Base-by-base conservation (phyloP, 2,329 filamentous ascomycete genomes). In the Arthroderma sp. region DNA sequence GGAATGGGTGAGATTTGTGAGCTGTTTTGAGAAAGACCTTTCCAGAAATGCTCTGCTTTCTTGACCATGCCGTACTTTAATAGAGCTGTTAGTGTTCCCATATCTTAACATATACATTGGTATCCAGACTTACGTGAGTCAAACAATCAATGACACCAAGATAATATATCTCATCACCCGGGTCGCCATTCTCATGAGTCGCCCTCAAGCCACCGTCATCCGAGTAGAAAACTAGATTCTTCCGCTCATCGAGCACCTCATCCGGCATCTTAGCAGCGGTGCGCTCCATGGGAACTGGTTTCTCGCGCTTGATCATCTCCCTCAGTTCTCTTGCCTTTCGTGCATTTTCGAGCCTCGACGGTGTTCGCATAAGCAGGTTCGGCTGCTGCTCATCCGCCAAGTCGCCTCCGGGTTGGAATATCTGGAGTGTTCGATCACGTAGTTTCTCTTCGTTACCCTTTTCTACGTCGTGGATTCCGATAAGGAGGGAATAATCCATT, bases 111-210 rank as follows among this genome's bases (percentile, higher is more conserved):
- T 25, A 15, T 13, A 8, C 21, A 13, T 39, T 21, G 21, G n/a
- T 31, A 37, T 23, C 9, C 2, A 15, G 3, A 81, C 88, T 82
- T 80, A 95, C 90, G 71, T 96, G 89, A 65, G 93, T 98, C 66
- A 98, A 77, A 71, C 93, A 98, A 73, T 98, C 93, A 71, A 98
- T 98, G 65, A 98, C 94, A 37, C 93, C 94, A 6, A 98, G 82
- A 69, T 98, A 98, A 73, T 98, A 98, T 43, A 98, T 90, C 73
- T 95, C 89, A 56, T 96, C 88, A 1, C 86, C 91, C 1, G 87
- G 83, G 15, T 77, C 75, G 61, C 95, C 86, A 71, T 95, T 84
- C 71, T 96, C 90, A 67, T 96, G 90, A 0, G 93, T 97, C 11
- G 93, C 91, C 64, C 85, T 81, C 72, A 96, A 90, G 2, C 93